Percentiles rank a stretch among this genome's conserved stretches.
phyloP scores from a whole-genome alignment of 208 protist genomes.

The Trypanosoma platydactyli region DNA sequence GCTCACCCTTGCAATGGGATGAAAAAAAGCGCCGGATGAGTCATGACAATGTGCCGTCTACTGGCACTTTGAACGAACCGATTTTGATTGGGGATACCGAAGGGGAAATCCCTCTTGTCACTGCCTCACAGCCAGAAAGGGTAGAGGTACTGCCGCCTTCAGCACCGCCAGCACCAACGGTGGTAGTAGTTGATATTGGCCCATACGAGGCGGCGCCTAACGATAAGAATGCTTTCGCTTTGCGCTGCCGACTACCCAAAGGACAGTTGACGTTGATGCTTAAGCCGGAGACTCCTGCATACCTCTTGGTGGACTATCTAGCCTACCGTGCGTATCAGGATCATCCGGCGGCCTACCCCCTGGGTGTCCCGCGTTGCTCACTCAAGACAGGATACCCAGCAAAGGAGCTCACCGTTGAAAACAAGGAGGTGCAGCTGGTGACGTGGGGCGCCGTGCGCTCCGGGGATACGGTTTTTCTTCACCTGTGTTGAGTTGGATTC shows the following conservation, averaged over 20 bases:
- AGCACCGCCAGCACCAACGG: not conserved
- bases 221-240: conserved; percentile 32
- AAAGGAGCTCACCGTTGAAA: conserved; percentile 34
- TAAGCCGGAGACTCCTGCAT: conserved; percentile 51
- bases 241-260: conserved; percentile 66
- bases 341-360: conserved; percentile 40
- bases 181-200: conserved; percentile 32
- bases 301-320: conserved; percentile 53
- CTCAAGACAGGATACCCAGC: conserved; percentile 58
- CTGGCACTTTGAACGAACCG: not conserved
- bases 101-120: not conserved
- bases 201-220: conserved; percentile 21
- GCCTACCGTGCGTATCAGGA: conserved; percentile 54
- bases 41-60: conserved; percentile 8
- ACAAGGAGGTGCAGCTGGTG: conserved; percentile 29
- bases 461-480: conserved; percentile 65
- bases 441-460: conserved; percentile 48
- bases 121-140: not conserved
- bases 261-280: conserved; percentile 48
- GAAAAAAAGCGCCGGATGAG: conserved; percentile 22
- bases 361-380: conserved; percentile 33
- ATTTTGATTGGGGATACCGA: conserved; percentile 6
- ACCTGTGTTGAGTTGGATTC: conserved; percentile 29
- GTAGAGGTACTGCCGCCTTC: not conserved
- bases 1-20: conserved; percentile 38